These are phyloP conservation scores for Zygoascus meyerae DNA, from an alignment of 1,139 yeast genomes.

Conservation along the genomic window DNA sequence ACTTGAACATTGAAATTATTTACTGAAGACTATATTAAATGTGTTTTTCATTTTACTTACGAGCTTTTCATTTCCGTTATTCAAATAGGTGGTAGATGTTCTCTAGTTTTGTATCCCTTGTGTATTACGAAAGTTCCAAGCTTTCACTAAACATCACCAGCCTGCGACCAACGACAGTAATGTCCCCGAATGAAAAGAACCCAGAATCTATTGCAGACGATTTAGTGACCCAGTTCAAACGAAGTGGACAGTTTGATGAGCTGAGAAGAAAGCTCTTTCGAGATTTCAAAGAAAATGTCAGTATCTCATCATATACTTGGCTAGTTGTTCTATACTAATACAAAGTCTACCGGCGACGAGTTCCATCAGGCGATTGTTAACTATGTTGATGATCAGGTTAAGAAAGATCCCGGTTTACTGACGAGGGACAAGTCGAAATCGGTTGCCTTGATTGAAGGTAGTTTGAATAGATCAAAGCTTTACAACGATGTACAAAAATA, in stretches of 20 bases:
- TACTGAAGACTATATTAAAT: no score
- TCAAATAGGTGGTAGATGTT: no score
- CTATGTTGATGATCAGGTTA: constrained; percentile 28
- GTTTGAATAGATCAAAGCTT: constrained; percentile 1
- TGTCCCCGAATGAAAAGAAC: background rate
- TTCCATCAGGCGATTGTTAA: constrained; percentile 23
- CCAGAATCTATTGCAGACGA: constrained; percentile 2
- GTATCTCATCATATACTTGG: constrained; percentile 9
- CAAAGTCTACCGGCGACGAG: constrained; percentile 21
- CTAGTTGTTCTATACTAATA: background rate
- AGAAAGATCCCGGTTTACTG: constrained; percentile 23
- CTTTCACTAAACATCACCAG: background rate
- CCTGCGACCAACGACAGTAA: background rate
- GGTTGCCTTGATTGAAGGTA: constrained; percentile 29
- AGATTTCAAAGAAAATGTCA: constrained; percentile 29
- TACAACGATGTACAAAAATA: constrained; percentile 5
- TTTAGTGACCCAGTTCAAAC: constrained; percentile 27
- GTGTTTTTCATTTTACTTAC: no score
- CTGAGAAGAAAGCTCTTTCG: constrained; percentile 25
- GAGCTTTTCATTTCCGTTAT: no score
- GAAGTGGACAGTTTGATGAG: constrained; percentile 30
- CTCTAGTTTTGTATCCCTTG: no score
- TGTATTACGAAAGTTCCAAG: background rate
- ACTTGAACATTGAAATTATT: no score
- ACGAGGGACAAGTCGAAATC: constrained; percentile 28